Evolutionary conservation across 78 protist genomes (phyloP).

Genomic region (Planoprotostelium fungivorum): DNA sequence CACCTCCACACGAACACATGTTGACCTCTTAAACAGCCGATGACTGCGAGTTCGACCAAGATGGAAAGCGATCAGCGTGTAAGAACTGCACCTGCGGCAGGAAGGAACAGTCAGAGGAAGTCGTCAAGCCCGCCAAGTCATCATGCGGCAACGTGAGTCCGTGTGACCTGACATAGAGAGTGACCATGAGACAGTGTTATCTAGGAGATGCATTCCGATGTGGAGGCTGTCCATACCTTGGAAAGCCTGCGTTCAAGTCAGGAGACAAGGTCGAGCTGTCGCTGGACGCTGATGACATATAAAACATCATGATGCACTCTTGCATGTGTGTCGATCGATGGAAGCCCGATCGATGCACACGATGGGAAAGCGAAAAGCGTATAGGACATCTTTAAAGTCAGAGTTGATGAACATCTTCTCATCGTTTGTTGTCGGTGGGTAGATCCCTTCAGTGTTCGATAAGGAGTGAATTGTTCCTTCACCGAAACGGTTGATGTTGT

Average conservation of each 20-base stretch:
- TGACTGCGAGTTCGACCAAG: constrained; percentile 42
- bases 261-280: constrained; percentile 57
- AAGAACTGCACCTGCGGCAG: constrained; percentile 67
- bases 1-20: not conserved
- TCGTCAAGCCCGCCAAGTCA: constrained; percentile 28
- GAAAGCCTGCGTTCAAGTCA: constrained; percentile 66
- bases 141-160: constrained; percentile 4
- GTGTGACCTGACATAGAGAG: not conserved
- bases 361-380: too few relatives aligned
- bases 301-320: too few relatives aligned
- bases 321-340: too few relatives aligned
- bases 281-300: not conserved
- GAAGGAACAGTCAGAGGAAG: constrained; percentile 33
- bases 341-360: too few relatives aligned
- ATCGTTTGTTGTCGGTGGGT: too few relatives aligned
- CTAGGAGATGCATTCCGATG: constrained; percentile 77
- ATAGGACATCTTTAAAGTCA: too few relatives aligned
- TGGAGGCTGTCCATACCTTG: constrained; percentile 74
- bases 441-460: too few relatives aligned
- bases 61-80: constrained; percentile 39
- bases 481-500: too few relatives aligned
- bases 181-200: constrained; percentile 28
- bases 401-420: too few relatives aligned
- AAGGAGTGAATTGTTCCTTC: too few relatives aligned
- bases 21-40: constrained; percentile 22